Base-by-base conservation (phyloP, 768 basidiomycete genomes). In the Suillus bovinus region DNA sequence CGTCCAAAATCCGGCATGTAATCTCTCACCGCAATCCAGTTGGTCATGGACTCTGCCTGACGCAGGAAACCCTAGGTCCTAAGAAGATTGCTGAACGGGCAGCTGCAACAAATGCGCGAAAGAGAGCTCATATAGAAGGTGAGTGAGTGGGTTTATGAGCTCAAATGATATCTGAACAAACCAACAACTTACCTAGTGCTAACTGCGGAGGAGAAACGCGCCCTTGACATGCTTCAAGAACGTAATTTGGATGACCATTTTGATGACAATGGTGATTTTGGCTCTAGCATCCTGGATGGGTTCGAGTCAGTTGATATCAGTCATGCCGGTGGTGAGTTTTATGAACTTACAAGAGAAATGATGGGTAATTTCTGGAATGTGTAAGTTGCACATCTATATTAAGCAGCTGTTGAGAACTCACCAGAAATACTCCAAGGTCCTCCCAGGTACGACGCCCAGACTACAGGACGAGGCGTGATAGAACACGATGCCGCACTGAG, bases 321-420 rank as follows among this genome's bases (percentile, higher is more conserved):
- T n/a, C 60, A 61, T 56, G 60, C 17, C 1, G 60, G 60, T 20
- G 60, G 50, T 10, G 60, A 61, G 36, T 36, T 61, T 8, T 11
- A 24, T 4, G 60, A 27, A 53, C 60, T 61, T 6, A 49, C 60
- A 2, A 3, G 13, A 61, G 8, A 61, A 56, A 5, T 61, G 1
- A 20, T 36, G 24, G 24, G 53, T n/a, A 34, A 57, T 10, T 54
- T 61, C 34, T 61, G 60, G 60, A 34, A 56, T 1, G 4, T n/a
- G 60, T 61, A 14, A 61, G 60, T 54, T 16, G 31, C 39, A 44
- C n/a, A n/a, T n/a, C n/a, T n/a, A n/a, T n/a, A n/a, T n/a, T 9
- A 20, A 41, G 17, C 36, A 36, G 36, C 5, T 39, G 38, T 39
- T 44, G 20, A 44, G 9, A n/a, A 44, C 42, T n/a, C 11, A 46